Base-by-base conservation (phyloP, 139 green algal genomes). In the Chlorella sp. region DNA sequence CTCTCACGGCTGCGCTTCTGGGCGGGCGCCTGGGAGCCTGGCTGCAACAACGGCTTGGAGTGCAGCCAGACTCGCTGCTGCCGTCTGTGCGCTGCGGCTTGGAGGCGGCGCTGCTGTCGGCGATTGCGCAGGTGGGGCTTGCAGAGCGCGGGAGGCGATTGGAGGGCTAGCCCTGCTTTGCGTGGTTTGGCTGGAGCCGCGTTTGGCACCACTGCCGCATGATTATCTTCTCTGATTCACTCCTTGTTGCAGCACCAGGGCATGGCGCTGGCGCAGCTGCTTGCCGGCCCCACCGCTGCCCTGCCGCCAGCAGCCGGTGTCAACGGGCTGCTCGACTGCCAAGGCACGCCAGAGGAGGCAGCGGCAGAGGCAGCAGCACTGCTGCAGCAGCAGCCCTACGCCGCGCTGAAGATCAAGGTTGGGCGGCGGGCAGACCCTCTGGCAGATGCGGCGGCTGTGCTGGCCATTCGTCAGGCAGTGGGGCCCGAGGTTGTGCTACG, bases 361-460 rank as follows among this genome's bases (percentile, higher is more conserved):
- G 86, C 82, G 28, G 65, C 74, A 15, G 81, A 86, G 56, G 91
- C 91, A 0, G 80, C n/a, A 9, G 23, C 28, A 13, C 55, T 85
- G 47, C 75, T 90, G 39, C 62, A 47, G 41, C 60, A 21, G 36
- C 80, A 91, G 44, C 94, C 94, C 21, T 94, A 87, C 73, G 75
- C 36, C 0, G 80, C 85, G 11, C 87, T 99, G 39, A 99, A 99
- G 88, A 73, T 99, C 70, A 99, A 99, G 88, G 94, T 96, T 25
- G 92, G 63, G 0, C 65, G 92, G 30, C 67, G 76, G 16, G 51
- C 36, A 0, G 85, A 90, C 51, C 96, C 95, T 0, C 26, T 44
- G 20, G 80, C 92, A 13, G 97, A 99, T 87, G 97, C 94, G 0
- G 87, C 84, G 25, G 75, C 92, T 44, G 83, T 99, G 28, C 34